Conservation (phyloP, 108 stramenopile genomes). For the Cyclostephanos tholiformis region DNA sequence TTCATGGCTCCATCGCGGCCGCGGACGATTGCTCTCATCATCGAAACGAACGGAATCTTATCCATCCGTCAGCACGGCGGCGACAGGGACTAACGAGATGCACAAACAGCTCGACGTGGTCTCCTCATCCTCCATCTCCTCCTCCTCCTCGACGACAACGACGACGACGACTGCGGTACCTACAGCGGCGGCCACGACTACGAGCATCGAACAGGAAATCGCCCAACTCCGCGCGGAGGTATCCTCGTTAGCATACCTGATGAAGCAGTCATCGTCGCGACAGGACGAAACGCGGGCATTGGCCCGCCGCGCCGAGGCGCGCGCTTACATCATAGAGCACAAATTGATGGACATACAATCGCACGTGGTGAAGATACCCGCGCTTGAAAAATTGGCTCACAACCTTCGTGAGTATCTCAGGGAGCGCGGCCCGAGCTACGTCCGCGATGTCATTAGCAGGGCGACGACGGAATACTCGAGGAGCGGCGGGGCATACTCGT, state of each 20-base stretch:
- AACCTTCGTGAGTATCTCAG: slow-evolving; percentile 20
- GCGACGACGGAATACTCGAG: not conserved
- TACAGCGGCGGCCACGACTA: too few relatives aligned
- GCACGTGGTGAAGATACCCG: slow-evolving; percentile 45
- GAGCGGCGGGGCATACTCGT: not conserved
- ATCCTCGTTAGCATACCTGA: slow-evolving; percentile 29
- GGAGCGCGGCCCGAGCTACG: not conserved
- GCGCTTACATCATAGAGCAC: slow-evolving; percentile 45
- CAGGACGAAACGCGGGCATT: slow-evolving; percentile 27
- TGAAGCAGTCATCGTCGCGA: slow-evolving; percentile 37
- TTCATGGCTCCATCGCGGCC: too few relatives aligned
- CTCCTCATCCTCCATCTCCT: too few relatives aligned
- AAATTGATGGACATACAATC: slow-evolving; percentile 41
- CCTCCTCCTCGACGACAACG: too few relatives aligned
- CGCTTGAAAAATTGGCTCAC: slow-evolving; percentile 25
- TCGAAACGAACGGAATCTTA: too few relatives aligned
- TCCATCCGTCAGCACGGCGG: too few relatives aligned
- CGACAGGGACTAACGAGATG: too few relatives aligned
- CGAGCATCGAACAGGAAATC: not conserved
- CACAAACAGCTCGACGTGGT: too few relatives aligned
- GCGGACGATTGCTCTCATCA: too few relatives aligned
- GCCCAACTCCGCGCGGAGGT: slow-evolving; percentile 7
- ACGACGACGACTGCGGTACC: too few relatives aligned
- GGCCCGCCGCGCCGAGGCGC: slow-evolving; percentile 37
- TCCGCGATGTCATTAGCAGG: slow-evolving; percentile 12